A percentile compares a stretch with the other conserved stretches of the same genome.
Conservation (phyloP, 108 stramenopile species). For the Seminavis robusta region DNA sequence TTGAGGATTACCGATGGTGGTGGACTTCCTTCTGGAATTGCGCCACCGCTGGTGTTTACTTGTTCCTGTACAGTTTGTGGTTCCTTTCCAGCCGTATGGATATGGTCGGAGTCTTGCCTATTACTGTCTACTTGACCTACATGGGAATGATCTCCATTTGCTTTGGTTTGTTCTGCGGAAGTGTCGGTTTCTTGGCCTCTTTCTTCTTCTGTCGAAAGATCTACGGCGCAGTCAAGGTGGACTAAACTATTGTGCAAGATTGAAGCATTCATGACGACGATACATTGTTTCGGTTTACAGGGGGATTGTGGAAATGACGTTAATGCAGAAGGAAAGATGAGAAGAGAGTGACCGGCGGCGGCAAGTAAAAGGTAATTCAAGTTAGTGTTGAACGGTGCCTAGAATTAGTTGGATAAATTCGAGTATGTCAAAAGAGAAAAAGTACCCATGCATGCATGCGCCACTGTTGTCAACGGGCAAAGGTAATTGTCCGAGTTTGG, state of each 20-base stretch:
- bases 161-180: slow-evolving; percentile 89
- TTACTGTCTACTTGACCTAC: slow-evolving; percentile 95
- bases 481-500: no score
- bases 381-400: background rate
- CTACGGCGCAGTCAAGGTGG: slow-evolving; percentile 53
- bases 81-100: slow-evolving; percentile 86
- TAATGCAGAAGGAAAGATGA: no score
- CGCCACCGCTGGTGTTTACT: slow-evolving; percentile 89
- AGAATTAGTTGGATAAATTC: no score
- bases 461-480: no score
- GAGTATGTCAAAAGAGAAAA: no score
- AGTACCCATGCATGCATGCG: no score
- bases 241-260: no score
- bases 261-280: no score
- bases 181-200: slow-evolving; percentile 81
- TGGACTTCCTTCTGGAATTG: slow-evolving; percentile 96
- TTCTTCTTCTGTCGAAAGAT: slow-evolving; percentile 68
- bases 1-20: slow-evolving; percentile 99
- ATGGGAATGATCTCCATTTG: slow-evolving; percentile 92
- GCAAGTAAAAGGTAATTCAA: background rate
- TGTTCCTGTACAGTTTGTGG: slow-evolving; percentile 94
- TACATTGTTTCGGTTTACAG: no score
- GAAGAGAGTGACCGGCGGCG: no score
- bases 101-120: slow-evolving; percentile 79
- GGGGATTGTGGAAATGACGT: no score